These are phyloP conservation scores for Aspergillus vadensis DNA, from an alignment of 2,329 filamentous ascomycete genomes.

Conservation along the genomic window DNA sequence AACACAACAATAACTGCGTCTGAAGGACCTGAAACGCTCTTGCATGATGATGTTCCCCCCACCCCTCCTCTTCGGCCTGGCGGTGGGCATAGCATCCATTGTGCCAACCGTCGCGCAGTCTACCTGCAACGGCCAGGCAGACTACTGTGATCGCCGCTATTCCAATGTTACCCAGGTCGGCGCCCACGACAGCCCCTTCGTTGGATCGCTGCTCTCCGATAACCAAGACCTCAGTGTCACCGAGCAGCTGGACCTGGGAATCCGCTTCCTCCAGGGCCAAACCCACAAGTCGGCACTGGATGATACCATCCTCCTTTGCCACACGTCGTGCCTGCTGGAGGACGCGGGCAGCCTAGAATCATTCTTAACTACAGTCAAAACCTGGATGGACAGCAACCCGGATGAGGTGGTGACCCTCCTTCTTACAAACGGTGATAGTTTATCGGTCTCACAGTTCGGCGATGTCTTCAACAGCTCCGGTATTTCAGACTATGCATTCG, in stretches of 20 bases:
- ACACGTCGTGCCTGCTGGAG: constrained; percentile 63
- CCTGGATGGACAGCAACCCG: constrained; percentile 60
- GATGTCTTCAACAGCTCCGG: constrained; percentile 36
- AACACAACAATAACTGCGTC: not conserved
- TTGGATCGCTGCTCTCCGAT: constrained; percentile 55
- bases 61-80: constrained; percentile 1
- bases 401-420: constrained; percentile 66
- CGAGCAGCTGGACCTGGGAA: constrained; percentile 61
- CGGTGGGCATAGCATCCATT: constrained; percentile 13
- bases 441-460: constrained; percentile 36
- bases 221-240: constrained; percentile 64
- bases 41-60: not conserved
- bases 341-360: constrained; percentile 59
- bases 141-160: constrained; percentile 60
- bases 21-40: not conserved
- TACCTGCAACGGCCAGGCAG: constrained; percentile 60
- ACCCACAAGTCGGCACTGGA: constrained; percentile 55
- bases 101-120: constrained; percentile 2
- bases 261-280: constrained; percentile 66
- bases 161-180: constrained; percentile 64
- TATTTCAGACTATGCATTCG: constrained; percentile 39
- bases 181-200: constrained; percentile 67
- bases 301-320: constrained; percentile 62
- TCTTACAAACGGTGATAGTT: constrained; percentile 61
- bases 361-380: constrained; percentile 61